A percentile compares a stretch with the other conserved stretches of the same genome.
Conservation (phyloP, 768 basidiomycete genomes). For the Amyloporia xantha region DNA sequence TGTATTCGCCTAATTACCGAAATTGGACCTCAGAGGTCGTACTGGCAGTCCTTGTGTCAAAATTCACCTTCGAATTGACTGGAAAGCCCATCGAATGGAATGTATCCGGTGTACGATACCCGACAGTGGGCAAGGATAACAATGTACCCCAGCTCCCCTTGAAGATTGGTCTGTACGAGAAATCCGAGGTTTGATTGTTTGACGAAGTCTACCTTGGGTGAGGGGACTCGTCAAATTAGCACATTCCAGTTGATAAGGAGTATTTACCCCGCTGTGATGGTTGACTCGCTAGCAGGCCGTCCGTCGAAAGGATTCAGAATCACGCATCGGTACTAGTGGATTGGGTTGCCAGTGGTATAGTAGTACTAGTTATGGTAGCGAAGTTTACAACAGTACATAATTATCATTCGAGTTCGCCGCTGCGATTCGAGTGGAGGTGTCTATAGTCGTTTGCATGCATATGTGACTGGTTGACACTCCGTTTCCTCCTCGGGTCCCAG, state of each 20-base stretch:
- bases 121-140: slow-evolving; percentile 1
- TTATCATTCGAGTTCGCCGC: too few species aligned
- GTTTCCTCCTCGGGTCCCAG: too few species aligned
- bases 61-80: slow-evolving; percentile 5
- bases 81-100: slow-evolving; percentile 6
- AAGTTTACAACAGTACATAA: too few species aligned
- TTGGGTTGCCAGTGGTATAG: too few species aligned
- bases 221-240: background rate
- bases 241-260: background rate
- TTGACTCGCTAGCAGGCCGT: too few species aligned
- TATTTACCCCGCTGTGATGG: background rate
- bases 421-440: too few species aligned
- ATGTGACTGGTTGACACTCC: too few species aligned
- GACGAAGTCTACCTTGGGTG: background rate
- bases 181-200: background rate
- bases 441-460: too few species aligned
- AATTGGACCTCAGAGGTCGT: slow-evolving; percentile 3
- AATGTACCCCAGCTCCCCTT: slow-evolving; percentile 1
- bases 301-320: background rate
- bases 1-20: background rate
- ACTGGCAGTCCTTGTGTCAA: background rate
- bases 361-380: too few species aligned
- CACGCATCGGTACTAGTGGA: background rate
- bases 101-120: slow-evolving; percentile 3
- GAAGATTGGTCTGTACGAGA: background rate